A percentile compares a stretch with the other conserved stretches of the same genome.
Evolutionary conservation across 2,329 filamentous ascomycete genomes (phyloP).

Genomic region (Aspergillus sp.): DNA sequence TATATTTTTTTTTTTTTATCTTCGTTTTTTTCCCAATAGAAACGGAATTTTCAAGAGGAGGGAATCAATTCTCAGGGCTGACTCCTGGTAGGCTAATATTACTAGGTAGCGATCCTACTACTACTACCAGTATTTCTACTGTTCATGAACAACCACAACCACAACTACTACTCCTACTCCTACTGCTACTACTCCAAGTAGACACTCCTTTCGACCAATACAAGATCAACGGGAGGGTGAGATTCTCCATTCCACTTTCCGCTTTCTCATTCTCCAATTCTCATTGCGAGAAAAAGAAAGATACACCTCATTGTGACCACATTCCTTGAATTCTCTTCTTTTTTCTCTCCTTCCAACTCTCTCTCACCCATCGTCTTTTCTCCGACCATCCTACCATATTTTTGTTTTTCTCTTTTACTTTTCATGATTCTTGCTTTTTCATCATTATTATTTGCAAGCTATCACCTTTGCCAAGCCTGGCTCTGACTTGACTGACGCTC

Average conservation of each 20-base stretch:
- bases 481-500: no score
- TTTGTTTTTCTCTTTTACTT: no score
- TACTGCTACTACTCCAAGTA: no score
- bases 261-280: conserved; percentile 16
- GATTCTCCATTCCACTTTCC: not conserved
- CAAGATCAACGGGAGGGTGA: not conserved
- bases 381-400: no score
- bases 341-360: conserved; percentile 1
- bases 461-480: not conserved
- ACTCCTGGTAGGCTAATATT: not conserved
- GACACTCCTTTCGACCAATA: no score
- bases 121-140: no score
- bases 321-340: not conserved
- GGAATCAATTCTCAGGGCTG: no score
- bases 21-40: no score
- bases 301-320: not conserved
- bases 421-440: no score
- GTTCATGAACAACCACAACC: no score
- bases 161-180: no score
- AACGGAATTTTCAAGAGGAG: no score
- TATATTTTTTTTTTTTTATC: not conserved
- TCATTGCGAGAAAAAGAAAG: not conserved
- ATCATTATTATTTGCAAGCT: not conserved
- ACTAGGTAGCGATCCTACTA: not conserved
- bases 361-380: not conserved